phyloP scores from a whole-genome alignment of 2,329 filamentous ascomycete species.

The Talaromyces sp. region DNA sequence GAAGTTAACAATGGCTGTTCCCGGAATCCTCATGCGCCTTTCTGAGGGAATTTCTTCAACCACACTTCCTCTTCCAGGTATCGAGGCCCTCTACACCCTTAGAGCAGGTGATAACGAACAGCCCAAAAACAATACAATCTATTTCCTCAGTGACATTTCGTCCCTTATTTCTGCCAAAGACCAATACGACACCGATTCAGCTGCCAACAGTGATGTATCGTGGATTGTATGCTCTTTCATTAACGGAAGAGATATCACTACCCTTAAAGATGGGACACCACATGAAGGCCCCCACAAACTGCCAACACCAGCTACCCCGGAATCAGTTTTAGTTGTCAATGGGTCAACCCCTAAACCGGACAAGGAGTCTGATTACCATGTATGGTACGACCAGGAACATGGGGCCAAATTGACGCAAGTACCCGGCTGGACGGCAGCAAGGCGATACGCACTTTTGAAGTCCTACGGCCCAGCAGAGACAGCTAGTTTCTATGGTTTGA shows the following conservation, averaged over 20 bases:
- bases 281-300: background rate
- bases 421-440: background rate
- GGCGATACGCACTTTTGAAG: background rate
- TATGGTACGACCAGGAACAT: conserved; percentile 1
- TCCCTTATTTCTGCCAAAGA: background rate
- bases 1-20: background rate
- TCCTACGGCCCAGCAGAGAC: background rate
- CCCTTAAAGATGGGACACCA: background rate
- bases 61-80: background rate
- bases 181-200: background rate
- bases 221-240: conserved; percentile 1
- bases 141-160: background rate
- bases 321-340: background rate
- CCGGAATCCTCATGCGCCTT: background rate
- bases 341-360: background rate
- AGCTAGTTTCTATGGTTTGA: background rate
- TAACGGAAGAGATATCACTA: background rate
- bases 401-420: background rate
- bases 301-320: background rate
- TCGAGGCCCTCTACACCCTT: background rate
- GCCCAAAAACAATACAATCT: background rate
- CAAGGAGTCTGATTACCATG: background rate
- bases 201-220: background rate
- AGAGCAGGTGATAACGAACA: background rate
- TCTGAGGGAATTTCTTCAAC: background rate